Percentiles rank a stretch among this genome's conserved stretches.
phyloP scores from a whole-genome alignment of 2,329 filamentous ascomycete species.

The Trichoderma sp. region DNA sequence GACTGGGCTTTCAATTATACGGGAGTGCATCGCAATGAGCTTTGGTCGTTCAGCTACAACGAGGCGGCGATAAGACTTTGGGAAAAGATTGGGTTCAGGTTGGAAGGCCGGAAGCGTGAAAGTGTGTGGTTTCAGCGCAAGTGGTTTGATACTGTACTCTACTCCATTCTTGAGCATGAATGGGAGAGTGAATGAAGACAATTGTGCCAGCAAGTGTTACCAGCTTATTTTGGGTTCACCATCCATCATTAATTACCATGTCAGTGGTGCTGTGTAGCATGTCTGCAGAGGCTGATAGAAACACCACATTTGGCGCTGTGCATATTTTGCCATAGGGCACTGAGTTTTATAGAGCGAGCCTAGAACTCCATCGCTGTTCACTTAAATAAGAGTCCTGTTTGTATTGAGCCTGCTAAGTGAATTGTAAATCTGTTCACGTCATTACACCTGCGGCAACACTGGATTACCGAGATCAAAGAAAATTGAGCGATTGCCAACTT shows the following conservation, averaged over 20 bases:
- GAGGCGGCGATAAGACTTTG: not conserved
- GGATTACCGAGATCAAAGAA: not conserved
- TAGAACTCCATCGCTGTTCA: not conserved
- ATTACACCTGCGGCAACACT: rapidly evolving
- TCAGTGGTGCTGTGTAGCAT: not conserved
- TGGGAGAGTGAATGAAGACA: not conserved
- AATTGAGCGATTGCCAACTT: not conserved
- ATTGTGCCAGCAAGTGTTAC: not conserved
- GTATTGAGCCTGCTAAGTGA: too few species aligned
- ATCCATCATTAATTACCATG: not conserved
- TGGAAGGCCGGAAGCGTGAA: not conserved
- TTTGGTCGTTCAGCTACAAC: not conserved
- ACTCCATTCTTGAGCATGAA: not conserved
- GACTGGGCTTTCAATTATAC: not conserved
- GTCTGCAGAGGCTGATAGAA: not conserved
- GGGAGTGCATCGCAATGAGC: not conserved
- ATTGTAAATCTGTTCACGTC: too few species aligned
- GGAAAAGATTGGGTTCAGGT: not conserved
- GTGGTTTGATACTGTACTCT: not conserved
- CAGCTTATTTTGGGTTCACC: not conserved
- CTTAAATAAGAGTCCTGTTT: too few species aligned
- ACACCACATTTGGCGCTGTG: not conserved
- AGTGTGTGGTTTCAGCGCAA: not conserved
- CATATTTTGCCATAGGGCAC: not conserved
- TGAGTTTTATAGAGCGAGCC: not conserved